Base-by-base conservation (phyloP, 345 rosid genomes). In the Sisymbrium altissimum region DNA sequence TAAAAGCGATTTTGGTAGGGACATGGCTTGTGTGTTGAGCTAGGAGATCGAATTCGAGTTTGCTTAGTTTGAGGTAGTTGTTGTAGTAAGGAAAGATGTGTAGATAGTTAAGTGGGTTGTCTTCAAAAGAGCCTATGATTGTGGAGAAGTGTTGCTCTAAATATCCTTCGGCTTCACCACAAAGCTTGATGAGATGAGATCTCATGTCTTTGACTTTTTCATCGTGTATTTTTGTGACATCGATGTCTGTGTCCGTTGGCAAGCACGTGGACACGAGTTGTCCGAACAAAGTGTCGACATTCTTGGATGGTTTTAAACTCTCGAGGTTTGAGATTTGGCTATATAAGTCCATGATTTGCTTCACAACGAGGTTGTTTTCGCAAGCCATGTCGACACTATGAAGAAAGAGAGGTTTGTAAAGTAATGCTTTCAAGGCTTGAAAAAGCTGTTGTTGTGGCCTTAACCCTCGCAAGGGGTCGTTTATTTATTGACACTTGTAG, bases 201-300 rank as follows among this genome's bases (percentile, higher is more conserved):
- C 98, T 85, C 63, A 81, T 83, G 18, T 84, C 89, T 81, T 89
- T 90, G 56, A 88, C 77, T 6, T 71, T 74, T 21, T 70, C 53
- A 29, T 77, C 81, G 81, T 35, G 62, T n/a, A 94, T 87, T 19
- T 76, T 84, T 76, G 85, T 79, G 59, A 91, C 89, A 73, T 94
- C 95, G 10, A 94, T 81, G 45, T 54, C 38, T 9, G 91, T 87
- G 75, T 43, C 79, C 4, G 97, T 89, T 13, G 96, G 97, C 54
- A 88, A 83, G 87, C 97, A 91, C 64, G 87, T 79, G 82, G 44
- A 73, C 49, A 91, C 97, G 53, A 94, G 93, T 50, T 94, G 84
- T 46, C 88, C 83, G 89, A 94, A 87, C 79, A 94, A 89, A 75
- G 71, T 83, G 93, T 94, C 85, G 89, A 91, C 97, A 81, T 91